Conservation (phyloP, 352 stramenopile species). For the Globisporangium canariense region DNA sequence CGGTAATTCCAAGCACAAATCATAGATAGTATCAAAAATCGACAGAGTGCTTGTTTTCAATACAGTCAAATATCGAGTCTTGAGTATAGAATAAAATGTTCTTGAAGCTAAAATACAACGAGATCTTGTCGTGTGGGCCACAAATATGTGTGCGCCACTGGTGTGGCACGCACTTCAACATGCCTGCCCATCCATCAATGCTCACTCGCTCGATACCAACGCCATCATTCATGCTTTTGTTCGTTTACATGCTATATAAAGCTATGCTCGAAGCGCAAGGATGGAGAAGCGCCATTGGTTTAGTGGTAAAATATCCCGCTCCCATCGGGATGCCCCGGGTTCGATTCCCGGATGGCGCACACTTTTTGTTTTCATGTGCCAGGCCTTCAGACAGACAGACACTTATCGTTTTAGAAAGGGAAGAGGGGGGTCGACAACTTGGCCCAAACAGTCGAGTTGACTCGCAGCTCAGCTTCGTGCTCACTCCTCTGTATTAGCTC, state of each 20-base stretch:
- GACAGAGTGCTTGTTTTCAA: too few species aligned
- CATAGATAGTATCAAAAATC: too few species aligned
- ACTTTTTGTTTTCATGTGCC: background rate
- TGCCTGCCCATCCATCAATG: background rate
- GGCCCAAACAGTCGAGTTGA: too few species aligned
- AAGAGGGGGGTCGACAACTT: too few species aligned
- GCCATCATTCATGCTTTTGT: too few species aligned
- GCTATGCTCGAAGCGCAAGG: background rate
- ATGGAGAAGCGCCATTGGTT: conserved; percentile 12
- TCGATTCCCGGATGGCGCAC: conserved; percentile 15
- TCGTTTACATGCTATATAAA: too few species aligned
- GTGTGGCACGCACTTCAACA: conserved; percentile 1
- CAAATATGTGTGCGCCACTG: background rate
- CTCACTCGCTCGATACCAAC: too few species aligned
- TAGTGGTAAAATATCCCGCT: conserved; percentile 18
- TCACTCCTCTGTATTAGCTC: too few species aligned
- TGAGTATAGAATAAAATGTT: background rate
- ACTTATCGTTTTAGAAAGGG: too few species aligned
- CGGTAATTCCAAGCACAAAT: too few species aligned
- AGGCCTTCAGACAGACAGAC: background rate
- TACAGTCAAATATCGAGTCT: background rate
- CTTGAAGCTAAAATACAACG: background rate
- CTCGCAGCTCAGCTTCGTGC: too few species aligned
- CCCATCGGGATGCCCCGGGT: conserved; percentile 14
- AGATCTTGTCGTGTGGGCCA: background rate